These are phyloP conservation scores for Chaetomiaceae sp. DNA, from an alignment of 2,329 filamentous ascomycete species.

Conservation along the genomic window DNA sequence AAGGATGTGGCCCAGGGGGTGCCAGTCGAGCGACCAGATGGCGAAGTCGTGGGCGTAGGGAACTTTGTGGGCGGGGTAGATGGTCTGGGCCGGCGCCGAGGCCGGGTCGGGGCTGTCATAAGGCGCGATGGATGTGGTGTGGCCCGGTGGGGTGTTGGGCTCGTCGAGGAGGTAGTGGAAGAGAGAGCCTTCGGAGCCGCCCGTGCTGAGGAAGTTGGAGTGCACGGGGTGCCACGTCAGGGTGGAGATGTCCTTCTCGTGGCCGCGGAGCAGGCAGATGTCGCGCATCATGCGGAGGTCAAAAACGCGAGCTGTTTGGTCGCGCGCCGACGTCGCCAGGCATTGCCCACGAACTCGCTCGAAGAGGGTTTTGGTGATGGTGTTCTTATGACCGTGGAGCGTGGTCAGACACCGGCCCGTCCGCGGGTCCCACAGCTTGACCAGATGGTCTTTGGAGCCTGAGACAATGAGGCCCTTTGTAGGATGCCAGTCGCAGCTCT, in stretches of 20 bases:
- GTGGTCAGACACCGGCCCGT: conserved; percentile 87
- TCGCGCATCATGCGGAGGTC: conserved; percentile 98
- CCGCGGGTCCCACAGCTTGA: conserved; percentile 98
- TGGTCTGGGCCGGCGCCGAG: conserved; percentile 79
- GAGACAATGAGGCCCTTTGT: conserved; percentile 91
- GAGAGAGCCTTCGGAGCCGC: conserved; percentile 82
- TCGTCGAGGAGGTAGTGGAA: conserved; percentile 96
- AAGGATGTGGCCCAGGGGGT: conserved; percentile 90
- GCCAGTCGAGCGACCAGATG: conserved; percentile 98
- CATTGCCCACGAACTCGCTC: conserved; percentile 80
- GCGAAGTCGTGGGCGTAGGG: conserved; percentile 89
- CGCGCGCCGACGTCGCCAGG: conserved; percentile 86
- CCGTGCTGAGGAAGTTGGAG: conserved; percentile 81
- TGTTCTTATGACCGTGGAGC: conserved; percentile 94
- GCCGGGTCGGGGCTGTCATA: conserved; percentile 80
- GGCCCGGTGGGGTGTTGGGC: conserved; percentile 75
- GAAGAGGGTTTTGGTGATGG: conserved; percentile 87
- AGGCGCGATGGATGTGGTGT: conserved; percentile 67
- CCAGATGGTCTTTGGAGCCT: conserved; percentile 93
- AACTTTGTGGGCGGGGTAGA: conserved; percentile 84
- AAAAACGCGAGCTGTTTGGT: conserved; percentile 89
- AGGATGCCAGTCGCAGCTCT: conserved; percentile 96
- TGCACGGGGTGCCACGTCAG: conserved; percentile 93
- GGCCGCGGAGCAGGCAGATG: conserved; percentile 85
- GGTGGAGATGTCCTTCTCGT: conserved; percentile 94